phyloP scores from a whole-genome alignment of 805 yeast species.

The Candida railenensis region DNA sequence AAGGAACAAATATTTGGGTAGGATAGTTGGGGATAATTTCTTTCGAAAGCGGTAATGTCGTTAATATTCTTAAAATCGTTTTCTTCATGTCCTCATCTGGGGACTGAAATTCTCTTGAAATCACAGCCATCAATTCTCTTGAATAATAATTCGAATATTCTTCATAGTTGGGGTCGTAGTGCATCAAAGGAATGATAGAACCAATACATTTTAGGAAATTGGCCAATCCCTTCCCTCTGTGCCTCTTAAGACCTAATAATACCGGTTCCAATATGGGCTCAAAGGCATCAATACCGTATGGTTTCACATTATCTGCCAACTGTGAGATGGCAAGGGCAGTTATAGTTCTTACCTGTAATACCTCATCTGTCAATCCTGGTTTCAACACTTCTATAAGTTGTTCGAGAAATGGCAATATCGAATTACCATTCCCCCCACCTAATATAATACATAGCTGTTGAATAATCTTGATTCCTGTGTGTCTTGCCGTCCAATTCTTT shows the following conservation, averaged over 20 bases:
- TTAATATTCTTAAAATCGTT: conserved; percentile 67
- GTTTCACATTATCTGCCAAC: conserved; percentile 78
- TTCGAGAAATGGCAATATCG: conserved; percentile 67
- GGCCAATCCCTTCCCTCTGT: conserved; percentile 76
- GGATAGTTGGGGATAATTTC: conserved; percentile 52
- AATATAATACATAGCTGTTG: conserved; percentile 70
- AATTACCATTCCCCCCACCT: conserved; percentile 57
- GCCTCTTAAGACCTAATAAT: conserved; percentile 76
- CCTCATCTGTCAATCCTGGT: conserved; percentile 64
- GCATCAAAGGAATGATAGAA: conserved; percentile 81
- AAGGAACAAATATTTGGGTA: conserved; percentile 55
- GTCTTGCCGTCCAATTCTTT: conserved; percentile 79
- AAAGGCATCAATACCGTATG: conserved; percentile 89
- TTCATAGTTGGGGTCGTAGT: conserved; percentile 44
- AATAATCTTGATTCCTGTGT: conserved; percentile 74
- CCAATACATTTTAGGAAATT: conserved; percentile 79
- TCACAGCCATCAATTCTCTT: conserved; percentile 63
- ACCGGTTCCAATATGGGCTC: conserved; percentile 70
- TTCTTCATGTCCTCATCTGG: conserved; percentile 88
- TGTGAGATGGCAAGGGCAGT: conserved; percentile 72
- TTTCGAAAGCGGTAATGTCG: conserved; percentile 61
- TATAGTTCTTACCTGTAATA: conserved; percentile 61
- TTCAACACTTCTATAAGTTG: conserved; percentile 62
- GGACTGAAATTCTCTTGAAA: conserved; percentile 69
- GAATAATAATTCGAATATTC: conserved; percentile 81